Conservation (phyloP, 129 eudicot genomes). For the Saposhnikovia divaricata region DNA sequence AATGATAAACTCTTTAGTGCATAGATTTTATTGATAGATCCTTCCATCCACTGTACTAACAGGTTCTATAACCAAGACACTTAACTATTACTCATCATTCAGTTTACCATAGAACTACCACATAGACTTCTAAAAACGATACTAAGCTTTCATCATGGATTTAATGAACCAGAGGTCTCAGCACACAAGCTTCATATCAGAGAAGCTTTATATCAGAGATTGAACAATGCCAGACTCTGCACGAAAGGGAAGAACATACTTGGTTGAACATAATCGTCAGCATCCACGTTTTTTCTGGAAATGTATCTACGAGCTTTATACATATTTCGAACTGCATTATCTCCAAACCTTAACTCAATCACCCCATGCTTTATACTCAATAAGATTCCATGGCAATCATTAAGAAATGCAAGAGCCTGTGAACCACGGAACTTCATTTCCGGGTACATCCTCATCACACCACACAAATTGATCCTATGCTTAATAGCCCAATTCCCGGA, state of each 20-base stretch:
- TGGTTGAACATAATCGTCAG: neutral
- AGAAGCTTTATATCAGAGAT: neutral
- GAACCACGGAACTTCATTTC: neutral
- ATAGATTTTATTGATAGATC: neutral
- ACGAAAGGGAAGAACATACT: slow-evolving; percentile 21
- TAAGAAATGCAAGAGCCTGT: slow-evolving; percentile 10
- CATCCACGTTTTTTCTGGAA: neutral
- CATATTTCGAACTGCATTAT: slow-evolving; percentile 1
- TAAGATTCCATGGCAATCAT: slow-evolving; percentile 4
- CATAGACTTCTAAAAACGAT: neutral
- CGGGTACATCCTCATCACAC: neutral
- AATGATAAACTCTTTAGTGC: slow-evolving; percentile 4
- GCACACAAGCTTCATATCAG: neutral
- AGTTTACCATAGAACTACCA: neutral
- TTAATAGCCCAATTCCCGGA: neutral
- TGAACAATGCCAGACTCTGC: slow-evolving; percentile 15
- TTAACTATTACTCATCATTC: neutral
- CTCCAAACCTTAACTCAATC: neutral
- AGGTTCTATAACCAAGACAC: neutral
- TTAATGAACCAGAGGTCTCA: neutral
- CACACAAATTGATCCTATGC: slow-evolving; percentile 3
- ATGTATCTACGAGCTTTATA: neutral
- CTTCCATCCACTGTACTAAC: neutral
- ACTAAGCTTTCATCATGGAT: neutral
- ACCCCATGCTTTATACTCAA: slow-evolving; percentile 5